These are phyloP conservation scores for Tricholomella constricta DNA, from an alignment of 768 basidiomycete species.

Conservation along the genomic window DNA sequence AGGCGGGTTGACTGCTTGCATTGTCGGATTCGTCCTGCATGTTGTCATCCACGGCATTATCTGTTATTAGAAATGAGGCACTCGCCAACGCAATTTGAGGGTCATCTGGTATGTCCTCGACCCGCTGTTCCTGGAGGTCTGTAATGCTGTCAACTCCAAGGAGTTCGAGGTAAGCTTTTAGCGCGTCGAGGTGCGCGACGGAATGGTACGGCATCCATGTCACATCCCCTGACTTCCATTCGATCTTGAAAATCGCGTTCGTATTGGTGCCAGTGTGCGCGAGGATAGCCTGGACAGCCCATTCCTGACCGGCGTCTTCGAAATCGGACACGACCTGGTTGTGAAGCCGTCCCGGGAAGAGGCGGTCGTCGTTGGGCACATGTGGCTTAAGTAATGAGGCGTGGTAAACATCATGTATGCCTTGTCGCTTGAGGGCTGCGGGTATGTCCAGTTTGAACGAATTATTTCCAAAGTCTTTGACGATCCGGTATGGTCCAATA, in stretches of 20 bases:
- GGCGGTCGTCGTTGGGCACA: background rate
- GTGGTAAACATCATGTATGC: background rate
- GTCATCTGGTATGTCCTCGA: background rate
- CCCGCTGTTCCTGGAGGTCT: background rate
- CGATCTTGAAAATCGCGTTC: conserved; percentile 9
- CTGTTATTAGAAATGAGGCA: background rate
- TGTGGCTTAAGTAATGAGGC: background rate
- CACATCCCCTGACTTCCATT: conserved; percentile 17
- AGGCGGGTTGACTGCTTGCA: no score
- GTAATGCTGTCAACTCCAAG: conserved; percentile 17
- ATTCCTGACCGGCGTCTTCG: conserved; percentile 5
- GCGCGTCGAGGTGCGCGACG: conserved; percentile 19
- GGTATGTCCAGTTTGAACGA: background rate
- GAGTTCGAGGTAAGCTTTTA: conserved; percentile 28
- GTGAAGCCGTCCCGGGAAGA: conserved; percentile 30
- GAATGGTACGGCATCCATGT: conserved; percentile 27
- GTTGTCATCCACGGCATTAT: no score
- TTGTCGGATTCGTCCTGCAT: no score
- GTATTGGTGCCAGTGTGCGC: conserved; percentile 5
- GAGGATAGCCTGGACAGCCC: conserved; percentile 16
- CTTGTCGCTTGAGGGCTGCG: background rate
- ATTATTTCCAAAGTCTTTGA: no score
- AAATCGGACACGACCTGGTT: conserved; percentile 10
- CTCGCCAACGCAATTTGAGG: background rate
- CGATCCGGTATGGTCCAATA: conserved; percentile 10